Conservation (phyloP, 805 yeast genomes). For the Starmerella apicola region DNA sequence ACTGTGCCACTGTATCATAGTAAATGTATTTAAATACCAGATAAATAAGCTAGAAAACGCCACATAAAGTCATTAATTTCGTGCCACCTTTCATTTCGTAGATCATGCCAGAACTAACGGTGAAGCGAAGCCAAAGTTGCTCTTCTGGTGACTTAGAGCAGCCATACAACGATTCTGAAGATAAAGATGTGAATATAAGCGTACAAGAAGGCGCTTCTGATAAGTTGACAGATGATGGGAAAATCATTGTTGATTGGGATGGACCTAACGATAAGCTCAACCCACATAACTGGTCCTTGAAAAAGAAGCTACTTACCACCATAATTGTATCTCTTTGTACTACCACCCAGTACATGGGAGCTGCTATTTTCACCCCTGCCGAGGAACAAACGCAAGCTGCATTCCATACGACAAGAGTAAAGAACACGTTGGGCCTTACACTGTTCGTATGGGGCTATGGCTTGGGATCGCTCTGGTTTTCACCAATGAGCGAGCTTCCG, state of each 20-base stretch:
- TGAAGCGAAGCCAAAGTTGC: no score
- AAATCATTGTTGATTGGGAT: slow-evolving; percentile 25
- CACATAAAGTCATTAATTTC: no score
- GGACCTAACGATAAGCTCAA: slow-evolving; percentile 27
- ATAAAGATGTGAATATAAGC: no score
- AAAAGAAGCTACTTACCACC: slow-evolving; percentile 32
- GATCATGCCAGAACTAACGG: no score
- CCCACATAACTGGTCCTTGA: slow-evolving; percentile 46
- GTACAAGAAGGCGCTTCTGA: no score
- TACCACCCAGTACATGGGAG: slow-evolving; percentile 43
- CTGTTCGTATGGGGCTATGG: slow-evolving; percentile 51
- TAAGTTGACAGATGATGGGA: no score
- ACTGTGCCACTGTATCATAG: no score
- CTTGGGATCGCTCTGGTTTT: slow-evolving; percentile 42
- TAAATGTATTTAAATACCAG: no score
- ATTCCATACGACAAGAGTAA: slow-evolving; percentile 33
- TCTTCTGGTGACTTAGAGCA: no score
- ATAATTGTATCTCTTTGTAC: slow-evolving; percentile 35
- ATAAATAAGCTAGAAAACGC: no score
- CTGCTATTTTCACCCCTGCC: slow-evolving; percentile 49
- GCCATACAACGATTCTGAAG: no score
- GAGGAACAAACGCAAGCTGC: slow-evolving; percentile 31
- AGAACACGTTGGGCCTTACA: slow-evolving; percentile 40
- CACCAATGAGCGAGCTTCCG: slow-evolving; percentile 43
- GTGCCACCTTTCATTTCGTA: no score